Conservation (phyloP, 495 filamentous ascomycete genomes). For the Gamarada debralockiae region DNA sequence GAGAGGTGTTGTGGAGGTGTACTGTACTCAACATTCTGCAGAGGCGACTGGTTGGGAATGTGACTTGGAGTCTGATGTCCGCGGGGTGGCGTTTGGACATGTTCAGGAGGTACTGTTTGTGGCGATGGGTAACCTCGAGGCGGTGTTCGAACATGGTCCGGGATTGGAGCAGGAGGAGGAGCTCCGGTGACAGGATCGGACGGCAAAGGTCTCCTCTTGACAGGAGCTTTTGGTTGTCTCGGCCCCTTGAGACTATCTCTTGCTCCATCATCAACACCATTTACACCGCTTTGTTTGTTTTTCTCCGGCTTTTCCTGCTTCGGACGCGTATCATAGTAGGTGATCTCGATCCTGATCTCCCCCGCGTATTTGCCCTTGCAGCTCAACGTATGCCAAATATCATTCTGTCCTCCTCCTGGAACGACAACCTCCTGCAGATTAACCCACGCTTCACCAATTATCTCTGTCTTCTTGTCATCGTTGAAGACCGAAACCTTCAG, state of each 20-base stretch:
- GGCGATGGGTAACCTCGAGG: constrained; percentile 33
- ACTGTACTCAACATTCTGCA: constrained; percentile 41
- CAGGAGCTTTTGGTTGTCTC: constrained; percentile 45
- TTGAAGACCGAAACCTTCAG: constrained; percentile 96
- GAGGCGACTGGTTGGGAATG: constrained; percentile 35
- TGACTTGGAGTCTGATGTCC: constrained; percentile 23
- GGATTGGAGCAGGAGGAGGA: constrained; percentile 32
- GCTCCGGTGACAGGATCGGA: constrained; percentile 58
- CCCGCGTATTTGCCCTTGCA: constrained; percentile 93
- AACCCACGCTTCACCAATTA: constrained; percentile 92
- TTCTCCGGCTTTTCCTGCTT: constrained; percentile 49
- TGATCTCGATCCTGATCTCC: constrained; percentile 91
- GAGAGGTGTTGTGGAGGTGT: constrained; percentile 26
- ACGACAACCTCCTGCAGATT: constrained; percentile 77
- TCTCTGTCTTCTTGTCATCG: constrained; percentile 92
- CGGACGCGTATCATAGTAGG: constrained; percentile 87
- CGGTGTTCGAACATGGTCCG: constrained; percentile 39
- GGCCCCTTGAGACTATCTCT: constrained; percentile 43
- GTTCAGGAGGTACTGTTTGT: constrained; percentile 20
- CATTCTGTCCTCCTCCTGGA: constrained; percentile 83
- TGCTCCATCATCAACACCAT: constrained; percentile 25
- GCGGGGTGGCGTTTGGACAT: constrained; percentile 25
- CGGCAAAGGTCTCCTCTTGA: constrained; percentile 78
- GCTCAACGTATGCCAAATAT: constrained; percentile 83
- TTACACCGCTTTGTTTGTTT: constrained; percentile 16